A percentile compares a stretch with the other conserved stretches of the same genome.
Conservation (phyloP, 2,329 filamentous ascomycete genomes). For the Emydomyces testavorans region DNA sequence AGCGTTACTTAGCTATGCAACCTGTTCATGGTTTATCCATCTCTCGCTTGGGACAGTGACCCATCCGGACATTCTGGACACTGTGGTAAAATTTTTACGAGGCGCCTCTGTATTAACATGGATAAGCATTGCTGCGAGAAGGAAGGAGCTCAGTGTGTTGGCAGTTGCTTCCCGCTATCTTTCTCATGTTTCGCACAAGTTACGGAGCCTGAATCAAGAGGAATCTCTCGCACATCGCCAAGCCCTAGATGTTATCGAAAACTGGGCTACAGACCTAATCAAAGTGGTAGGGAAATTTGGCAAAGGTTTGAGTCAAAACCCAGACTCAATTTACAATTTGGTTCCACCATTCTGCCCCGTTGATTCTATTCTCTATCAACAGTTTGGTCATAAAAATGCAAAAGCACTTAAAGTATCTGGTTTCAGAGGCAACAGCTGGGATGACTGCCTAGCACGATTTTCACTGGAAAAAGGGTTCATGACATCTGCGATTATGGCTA, state of each 20-base stretch:
- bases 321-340: slow-evolving; percentile 28
- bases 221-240: not conserved
- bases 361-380: slow-evolving; percentile 26
- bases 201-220: not conserved
- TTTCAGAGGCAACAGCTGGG: slow-evolving; percentile 13
- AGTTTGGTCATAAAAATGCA: slow-evolving; percentile 21
- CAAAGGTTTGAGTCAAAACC: slow-evolving; percentile 18
- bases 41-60: too few relatives aligned
- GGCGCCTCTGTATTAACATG: slow-evolving; percentile 18
- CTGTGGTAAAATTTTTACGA: slow-evolving; percentile 15
- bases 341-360: slow-evolving; percentile 33
- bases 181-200: not conserved
- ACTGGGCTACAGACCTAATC: slow-evolving; percentile 28
- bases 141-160: not conserved
- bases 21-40: too few relatives aligned
- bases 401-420: slow-evolving; percentile 16
- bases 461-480: slow-evolving; percentile 5
- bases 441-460: slow-evolving; percentile 16
- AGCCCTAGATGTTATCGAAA: slow-evolving; percentile 20
- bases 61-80: too few relatives aligned
- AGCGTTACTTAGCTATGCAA: too few relatives aligned
- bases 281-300: slow-evolving; percentile 31
- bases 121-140: not conserved
- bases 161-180: not conserved
- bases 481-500: too few relatives aligned